A percentile compares a stretch with the other conserved stretches of the same genome.
Conservation (phyloP, 2,329 filamentous ascomycete genomes). For the Claviceps arundinis region DNA sequence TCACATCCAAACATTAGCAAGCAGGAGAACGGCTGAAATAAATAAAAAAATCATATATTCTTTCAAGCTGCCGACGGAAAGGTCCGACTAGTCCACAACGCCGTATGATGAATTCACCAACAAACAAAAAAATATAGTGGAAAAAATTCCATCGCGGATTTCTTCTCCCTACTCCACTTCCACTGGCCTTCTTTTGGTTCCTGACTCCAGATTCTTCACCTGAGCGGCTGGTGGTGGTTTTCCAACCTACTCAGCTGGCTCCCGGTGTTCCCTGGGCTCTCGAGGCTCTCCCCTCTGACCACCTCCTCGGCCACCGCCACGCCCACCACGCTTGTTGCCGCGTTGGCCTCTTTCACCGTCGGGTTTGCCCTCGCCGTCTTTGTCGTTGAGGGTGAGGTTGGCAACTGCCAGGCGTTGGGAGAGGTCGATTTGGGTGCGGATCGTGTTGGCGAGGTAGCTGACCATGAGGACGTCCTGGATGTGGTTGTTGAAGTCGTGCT, state of each 20-base stretch:
- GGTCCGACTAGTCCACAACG: conserved; percentile 23
- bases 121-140: no score
- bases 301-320: conserved; percentile 37
- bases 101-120: conserved; percentile 15
- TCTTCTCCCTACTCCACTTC: no score
- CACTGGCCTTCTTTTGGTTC: conserved; percentile 3
- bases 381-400: conserved; percentile 40
- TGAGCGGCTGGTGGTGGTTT: background rate
- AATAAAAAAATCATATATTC: background rate
- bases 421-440: conserved; percentile 96
- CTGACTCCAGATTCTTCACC: background rate
- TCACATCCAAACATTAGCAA: background rate
- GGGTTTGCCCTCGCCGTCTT: conserved; percentile 34
- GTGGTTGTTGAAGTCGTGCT: conserved; percentile 99
- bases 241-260: conserved; percentile 20
- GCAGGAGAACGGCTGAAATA: conserved; percentile 9
- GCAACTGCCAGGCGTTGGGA: conserved; percentile 88
- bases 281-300: conserved; percentile 38
- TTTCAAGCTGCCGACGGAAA: conserved; percentile 15
- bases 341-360: conserved; percentile 33
- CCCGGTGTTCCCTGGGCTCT: conserved; percentile 25
- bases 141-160: no score
- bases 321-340: conserved; percentile 36
- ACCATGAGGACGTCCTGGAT: conserved; percentile 98
- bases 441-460: conserved; percentile 95